Percentiles rank a stretch among this genome's conserved stretches.
Evolutionary conservation across 2,329 filamentous ascomycete species (phyloP).

Genomic region (Arthrobotrys pseudoclavata): DNA sequence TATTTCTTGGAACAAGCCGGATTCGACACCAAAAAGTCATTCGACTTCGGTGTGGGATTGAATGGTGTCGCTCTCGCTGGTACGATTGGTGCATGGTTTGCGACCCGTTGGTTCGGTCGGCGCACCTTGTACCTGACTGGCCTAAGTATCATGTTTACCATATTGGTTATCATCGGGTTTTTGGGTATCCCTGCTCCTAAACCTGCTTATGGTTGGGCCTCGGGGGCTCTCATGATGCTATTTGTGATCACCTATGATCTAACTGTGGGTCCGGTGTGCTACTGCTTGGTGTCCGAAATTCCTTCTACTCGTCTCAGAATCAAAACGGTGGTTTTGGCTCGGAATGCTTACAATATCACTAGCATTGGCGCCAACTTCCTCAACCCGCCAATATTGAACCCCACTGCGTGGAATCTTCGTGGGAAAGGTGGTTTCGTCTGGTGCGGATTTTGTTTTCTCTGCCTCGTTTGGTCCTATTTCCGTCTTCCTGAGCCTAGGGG

Average conservation of each 20-base stretch:
- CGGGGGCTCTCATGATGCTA: constrained; percentile 23
- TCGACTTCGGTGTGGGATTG: constrained; percentile 70
- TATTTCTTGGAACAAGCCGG: constrained; percentile 70
- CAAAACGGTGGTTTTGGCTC: constrained; percentile 71
- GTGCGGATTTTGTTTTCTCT: constrained; percentile 65
- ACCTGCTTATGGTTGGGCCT: constrained; percentile 59
- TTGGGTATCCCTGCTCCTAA: constrained; percentile 43
- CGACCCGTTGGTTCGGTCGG: constrained; percentile 69
- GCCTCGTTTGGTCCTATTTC: constrained; percentile 66
- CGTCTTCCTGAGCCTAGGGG: constrained; percentile 66
- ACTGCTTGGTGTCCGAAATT: constrained; percentile 71
- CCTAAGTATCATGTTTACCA: constrained; percentile 66
- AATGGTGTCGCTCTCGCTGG: constrained; percentile 74
- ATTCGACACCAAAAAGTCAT: constrained; percentile 64
- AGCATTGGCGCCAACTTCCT: constrained; percentile 67
- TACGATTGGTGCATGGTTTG: constrained; percentile 70
- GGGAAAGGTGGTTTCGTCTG: constrained; percentile 67
- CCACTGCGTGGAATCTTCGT: constrained; percentile 66
- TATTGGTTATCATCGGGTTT: constrained; percentile 63
- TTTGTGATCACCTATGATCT: constrained; percentile 72
- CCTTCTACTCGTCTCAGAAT: constrained; percentile 71
- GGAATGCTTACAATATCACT: constrained; percentile 69
- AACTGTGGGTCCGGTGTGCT: constrained; percentile 71
- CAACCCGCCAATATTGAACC: constrained; percentile 66
- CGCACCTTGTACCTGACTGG: constrained; percentile 70